A percentile compares a stretch with the other conserved stretches of the same genome.
These are phyloP conservation scores for Eustoma russellianum DNA, from an alignment of 257 asterid species.

Conservation along the genomic window DNA sequence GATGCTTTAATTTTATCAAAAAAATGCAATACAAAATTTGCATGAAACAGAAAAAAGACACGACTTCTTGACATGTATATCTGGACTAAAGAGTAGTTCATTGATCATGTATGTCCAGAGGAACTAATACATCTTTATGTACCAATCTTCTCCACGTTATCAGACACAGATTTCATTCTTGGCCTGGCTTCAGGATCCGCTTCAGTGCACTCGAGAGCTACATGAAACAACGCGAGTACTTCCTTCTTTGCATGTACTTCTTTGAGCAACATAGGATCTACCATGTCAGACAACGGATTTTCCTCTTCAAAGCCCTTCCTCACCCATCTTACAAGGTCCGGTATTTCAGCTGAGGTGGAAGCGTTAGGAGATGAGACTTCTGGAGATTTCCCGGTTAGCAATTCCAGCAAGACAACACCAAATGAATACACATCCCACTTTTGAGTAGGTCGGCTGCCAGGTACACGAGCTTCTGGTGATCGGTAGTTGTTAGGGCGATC, in stretches of 20 bases:
- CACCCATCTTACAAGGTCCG: constrained; percentile 80
- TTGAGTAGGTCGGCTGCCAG: constrained; percentile 63
- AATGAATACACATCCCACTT: constrained; percentile 95
- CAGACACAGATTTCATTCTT: constrained; percentile 77
- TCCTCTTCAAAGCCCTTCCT: constrained; percentile 82
- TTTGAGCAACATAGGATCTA: constrained; percentile 61
- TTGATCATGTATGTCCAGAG: no score
- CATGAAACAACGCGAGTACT: constrained; percentile 55
- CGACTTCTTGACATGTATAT: no score
- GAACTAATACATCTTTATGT: constrained; percentile 11
- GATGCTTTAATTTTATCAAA: no score
- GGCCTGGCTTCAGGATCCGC: constrained; percentile 83
- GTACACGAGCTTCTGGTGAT: constrained; percentile 72
- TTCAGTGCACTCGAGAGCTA: constrained; percentile 85
- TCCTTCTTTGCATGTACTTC: constrained; percentile 80
- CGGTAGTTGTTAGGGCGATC: constrained; percentile 54
- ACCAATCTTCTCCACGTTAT: constrained; percentile 72
- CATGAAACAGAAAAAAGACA: no score
- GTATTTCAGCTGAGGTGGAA: constrained; percentile 44
- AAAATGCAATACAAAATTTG: no score
- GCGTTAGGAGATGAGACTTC: constrained; percentile 62
- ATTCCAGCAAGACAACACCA: constrained; percentile 74
- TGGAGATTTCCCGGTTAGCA: constrained; percentile 76
- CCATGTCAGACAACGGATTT: constrained; percentile 64
- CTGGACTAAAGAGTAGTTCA: no score